Evolutionary conservation across 2,329 filamentous ascomycete species (phyloP).

Genomic region (Sporothrix sp.): DNA sequence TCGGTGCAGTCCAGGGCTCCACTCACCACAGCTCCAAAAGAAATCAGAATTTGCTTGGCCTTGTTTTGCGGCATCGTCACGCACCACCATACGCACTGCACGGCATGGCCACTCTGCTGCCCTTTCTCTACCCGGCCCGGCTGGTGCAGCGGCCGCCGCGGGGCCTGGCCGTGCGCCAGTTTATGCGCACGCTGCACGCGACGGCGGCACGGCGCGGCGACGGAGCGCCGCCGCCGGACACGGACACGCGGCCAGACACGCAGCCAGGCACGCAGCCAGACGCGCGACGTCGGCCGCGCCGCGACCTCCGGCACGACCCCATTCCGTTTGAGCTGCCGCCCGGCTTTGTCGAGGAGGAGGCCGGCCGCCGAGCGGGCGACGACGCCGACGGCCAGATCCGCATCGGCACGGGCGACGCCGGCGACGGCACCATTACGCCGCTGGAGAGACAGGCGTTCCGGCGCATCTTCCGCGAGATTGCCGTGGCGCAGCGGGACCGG

Average conservation of each 20-base stretch:
- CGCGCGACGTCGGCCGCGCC: no score
- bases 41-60: neutral
- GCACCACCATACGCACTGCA: no score
- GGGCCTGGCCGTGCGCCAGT: constrained; percentile 19
- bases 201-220: constrained; percentile 13
- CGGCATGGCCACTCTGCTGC: constrained; percentile 31
- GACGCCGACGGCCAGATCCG: neutral
- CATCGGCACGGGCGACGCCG: neutral
- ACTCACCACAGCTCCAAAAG: constrained; percentile 1
- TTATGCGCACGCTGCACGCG: constrained; percentile 21
- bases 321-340: constrained; percentile 44
- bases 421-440: constrained; percentile 45
- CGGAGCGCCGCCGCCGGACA: neutral
- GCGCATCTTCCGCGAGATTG: constrained; percentile 50
- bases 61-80: no score
- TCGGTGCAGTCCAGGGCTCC: no score
- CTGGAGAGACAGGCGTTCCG: constrained; percentile 41
- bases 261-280: no score
- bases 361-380: constrained; percentile 20
- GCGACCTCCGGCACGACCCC: constrained; percentile 22
- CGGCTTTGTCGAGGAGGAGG: constrained; percentile 25
- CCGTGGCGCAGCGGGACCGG: neutral
- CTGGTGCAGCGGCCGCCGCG: constrained; percentile 41
- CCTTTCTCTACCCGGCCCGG: constrained; percentile 64
- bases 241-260: no score